These are phyloP conservation scores for Pseudognaphalium luteoalbum DNA, from an alignment of 129 eudicot genomes.

Conservation along the genomic window DNA sequence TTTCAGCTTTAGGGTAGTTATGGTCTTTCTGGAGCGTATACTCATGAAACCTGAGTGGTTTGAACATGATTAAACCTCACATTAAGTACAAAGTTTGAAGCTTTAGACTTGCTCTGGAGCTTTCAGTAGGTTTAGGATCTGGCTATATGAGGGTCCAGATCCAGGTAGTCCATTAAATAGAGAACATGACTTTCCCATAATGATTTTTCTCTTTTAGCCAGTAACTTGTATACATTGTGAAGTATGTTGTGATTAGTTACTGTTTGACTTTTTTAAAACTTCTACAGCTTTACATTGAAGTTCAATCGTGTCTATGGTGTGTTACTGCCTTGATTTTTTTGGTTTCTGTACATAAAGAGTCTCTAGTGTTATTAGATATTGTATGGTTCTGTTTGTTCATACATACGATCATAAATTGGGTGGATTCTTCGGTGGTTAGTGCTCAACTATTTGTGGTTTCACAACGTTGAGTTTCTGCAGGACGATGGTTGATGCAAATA, in stretches of 20 bases:
- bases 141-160: neutral
- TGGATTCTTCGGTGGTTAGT: slow-evolving; percentile 6
- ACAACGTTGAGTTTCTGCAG: slow-evolving; percentile 28
- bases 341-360: neutral
- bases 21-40: neutral
- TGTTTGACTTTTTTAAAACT: neutral
- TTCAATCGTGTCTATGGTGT: neutral
- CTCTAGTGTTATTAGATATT: neutral
- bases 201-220: neutral
- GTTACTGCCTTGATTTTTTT: neutral
- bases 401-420: slow-evolving; percentile 2
- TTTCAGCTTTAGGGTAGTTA: neutral
- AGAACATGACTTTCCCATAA: neutral
- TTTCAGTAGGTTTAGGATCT: neutral
- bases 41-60: neutral
- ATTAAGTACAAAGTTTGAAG: neutral
- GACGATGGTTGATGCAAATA: slow-evolving; percentile 45
- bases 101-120: neutral
- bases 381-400: slow-evolving; percentile 7
- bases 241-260: neutral
- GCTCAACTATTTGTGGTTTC: slow-evolving; percentile 18
- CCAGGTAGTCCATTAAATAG: neutral
- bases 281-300: neutral
- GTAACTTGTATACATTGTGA: neutral
- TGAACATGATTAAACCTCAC: neutral